Evolutionary conservation across 352 stramenopile species (phyloP), one percentile per base, ranked within the genome.

Genomic region (Phytophthora colocasiae): DNA sequence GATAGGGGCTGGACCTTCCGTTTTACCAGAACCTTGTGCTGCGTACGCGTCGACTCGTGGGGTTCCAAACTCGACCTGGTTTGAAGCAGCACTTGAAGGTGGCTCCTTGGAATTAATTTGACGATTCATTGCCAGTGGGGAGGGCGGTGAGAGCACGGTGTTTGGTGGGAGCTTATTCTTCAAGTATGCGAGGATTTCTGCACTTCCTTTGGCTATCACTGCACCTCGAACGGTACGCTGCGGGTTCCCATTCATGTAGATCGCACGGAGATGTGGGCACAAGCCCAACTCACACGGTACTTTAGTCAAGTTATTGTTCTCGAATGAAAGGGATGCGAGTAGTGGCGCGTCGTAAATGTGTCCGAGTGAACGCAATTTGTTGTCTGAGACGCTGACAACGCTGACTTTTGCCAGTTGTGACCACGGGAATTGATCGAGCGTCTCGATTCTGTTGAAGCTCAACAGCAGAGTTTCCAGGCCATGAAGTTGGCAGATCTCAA

Each of bases 211-310:
- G 57, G 84, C 80, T 26, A 97, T 82, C 27, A 92, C 71, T 10
- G 51, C 78, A 1, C 83, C 80, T 19, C 89, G 83, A 11, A 97
- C 77, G 2, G 84, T 92, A 48, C 90, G 86, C 51, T 96, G 88
- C 8, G 89, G 89, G 55, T 96, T 97, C 6, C 87, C 87, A 45
- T 92, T 94, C 68, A 96, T 83, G 69, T 91, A 89, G 19, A 97
- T 78, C 6, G 84, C 75, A 15, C 80, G 79, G 34, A 97, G 68
- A 15, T 85, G 66, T 1, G 70, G 73, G 39, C 81, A 93, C 12
- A 95, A 66, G 0, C 78, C 87, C 0, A 96, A 68, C 29, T 92
- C 84, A 4, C 66, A 88, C 0, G 84, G 86, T 1, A 95, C 75
- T 11, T 72, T 63, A 6, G 61, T 71, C 27, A 96, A 66, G 44